Conservation (phyloP, 2,329 filamentous ascomycete species). For the Talaromyces atroroseus region DNA sequence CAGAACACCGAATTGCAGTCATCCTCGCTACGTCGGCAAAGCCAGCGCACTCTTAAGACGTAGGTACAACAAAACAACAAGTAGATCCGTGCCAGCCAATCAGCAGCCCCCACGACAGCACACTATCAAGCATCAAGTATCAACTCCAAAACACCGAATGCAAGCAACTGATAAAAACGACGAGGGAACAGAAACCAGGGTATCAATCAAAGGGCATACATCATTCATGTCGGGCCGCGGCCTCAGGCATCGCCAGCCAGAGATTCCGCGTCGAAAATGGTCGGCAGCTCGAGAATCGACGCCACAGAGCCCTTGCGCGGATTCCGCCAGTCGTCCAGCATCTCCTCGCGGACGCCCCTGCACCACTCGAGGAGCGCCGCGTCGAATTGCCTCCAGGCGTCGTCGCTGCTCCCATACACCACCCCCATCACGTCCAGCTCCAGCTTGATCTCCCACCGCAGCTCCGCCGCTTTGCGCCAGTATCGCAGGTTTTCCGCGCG, state of each 20-base stretch:
- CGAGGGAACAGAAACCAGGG: neutral
- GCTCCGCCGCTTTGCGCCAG: slow-evolving; percentile 93
- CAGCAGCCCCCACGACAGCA: slow-evolving; percentile 5
- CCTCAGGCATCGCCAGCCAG: slow-evolving; percentile 6
- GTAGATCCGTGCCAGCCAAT: no score
- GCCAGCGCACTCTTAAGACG: no score
- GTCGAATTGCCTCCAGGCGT: slow-evolving; percentile 76
- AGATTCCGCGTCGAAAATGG: slow-evolving; percentile 10
- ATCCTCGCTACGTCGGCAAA: neutral
- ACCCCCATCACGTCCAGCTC: slow-evolving; percentile 80
- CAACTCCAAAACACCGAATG: slow-evolving; percentile 3
- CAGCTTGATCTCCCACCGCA: slow-evolving; percentile 84
- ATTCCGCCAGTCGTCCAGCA: slow-evolving; percentile 63
- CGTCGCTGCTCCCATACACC: slow-evolving; percentile 64
- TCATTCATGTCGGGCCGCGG: neutral
- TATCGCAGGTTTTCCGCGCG: slow-evolving; percentile 89
- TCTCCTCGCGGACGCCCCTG: slow-evolving; percentile 72
- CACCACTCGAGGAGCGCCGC: slow-evolving; percentile 79
- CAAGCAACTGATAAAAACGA: no score
- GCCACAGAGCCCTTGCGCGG: slow-evolving; percentile 25
- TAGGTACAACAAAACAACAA: no score
- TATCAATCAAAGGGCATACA: slow-evolving; percentile 18
- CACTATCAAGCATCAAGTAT: neutral
- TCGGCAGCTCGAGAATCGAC: slow-evolving; percentile 7
- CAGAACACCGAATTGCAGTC: no score